Evolutionary conservation across 768 basidiomycete genomes (phyloP).

Genomic region (Royoungia palumana): DNA sequence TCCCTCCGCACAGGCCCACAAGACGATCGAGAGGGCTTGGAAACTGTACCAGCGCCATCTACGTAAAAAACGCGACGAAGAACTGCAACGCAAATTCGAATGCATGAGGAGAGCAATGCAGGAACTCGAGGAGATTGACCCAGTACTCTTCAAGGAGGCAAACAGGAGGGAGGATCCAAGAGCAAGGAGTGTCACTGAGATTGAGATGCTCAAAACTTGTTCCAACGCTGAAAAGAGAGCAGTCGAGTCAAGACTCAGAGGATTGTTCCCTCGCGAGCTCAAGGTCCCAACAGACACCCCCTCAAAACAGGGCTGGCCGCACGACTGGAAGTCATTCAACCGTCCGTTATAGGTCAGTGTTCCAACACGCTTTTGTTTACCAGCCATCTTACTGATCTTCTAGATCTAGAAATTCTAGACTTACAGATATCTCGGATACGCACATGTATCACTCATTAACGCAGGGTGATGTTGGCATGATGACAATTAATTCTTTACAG

Average conservation of each 20-base stretch:
- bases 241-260: slow-evolving; percentile 73
- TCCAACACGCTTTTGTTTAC: slow-evolving; percentile 1
- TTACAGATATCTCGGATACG: not conserved
- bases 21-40: slow-evolving; percentile 92
- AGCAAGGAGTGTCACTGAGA: slow-evolving; percentile 52
- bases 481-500: slow-evolving; percentile 8
- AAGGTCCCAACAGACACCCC: slow-evolving; percentile 86
- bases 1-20: slow-evolving; percentile 83
- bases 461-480: not conserved
- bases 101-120: slow-evolving; percentile 86
- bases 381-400: not conserved
- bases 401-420: not conserved
- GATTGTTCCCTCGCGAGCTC: slow-evolving; percentile 85
- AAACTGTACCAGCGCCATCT: slow-evolving; percentile 72
- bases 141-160: slow-evolving; percentile 63
- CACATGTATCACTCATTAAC: slow-evolving; percentile 2
- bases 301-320: slow-evolving; percentile 76
- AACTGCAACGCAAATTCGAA: slow-evolving; percentile 72
- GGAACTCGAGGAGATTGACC: slow-evolving; percentile 52
- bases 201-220: slow-evolving; percentile 56
- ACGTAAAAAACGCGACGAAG: slow-evolving; percentile 64
- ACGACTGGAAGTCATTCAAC: slow-evolving; percentile 74
- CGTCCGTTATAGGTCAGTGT: slow-evolving; percentile 39
- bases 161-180: slow-evolving; percentile 76
- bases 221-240: slow-evolving; percentile 65